These are phyloP conservation scores for Pseudozyma sp. DNA, from an alignment of 1,284 basidiomycete genomes.

Conservation along the genomic window DNA sequence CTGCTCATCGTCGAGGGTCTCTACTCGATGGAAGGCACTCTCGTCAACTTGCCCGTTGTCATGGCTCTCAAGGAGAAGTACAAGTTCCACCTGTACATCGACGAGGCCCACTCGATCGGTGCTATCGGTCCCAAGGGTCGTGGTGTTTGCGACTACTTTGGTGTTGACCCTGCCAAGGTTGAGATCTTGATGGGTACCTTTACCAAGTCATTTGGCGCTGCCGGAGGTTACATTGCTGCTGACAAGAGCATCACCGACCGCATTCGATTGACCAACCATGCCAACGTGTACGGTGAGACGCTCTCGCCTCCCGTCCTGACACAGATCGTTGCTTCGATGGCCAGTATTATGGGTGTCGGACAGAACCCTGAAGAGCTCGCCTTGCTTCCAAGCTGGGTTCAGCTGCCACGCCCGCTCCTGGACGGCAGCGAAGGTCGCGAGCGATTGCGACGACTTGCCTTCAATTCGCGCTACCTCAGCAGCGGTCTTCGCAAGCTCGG, in stretches of 20 bases:
- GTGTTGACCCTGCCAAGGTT: constrained; percentile 81
- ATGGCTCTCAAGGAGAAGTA: constrained; percentile 92
- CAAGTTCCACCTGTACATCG: constrained; percentile 98
- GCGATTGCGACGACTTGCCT: constrained; percentile 87
- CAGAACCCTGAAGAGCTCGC: constrained; percentile 54
- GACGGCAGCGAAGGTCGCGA: constrained; percentile 77
- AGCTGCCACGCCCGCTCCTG: constrained; percentile 57
- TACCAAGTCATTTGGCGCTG: constrained; percentile 97
- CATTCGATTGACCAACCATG: constrained; percentile 84
- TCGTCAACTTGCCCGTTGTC: constrained; percentile 85
- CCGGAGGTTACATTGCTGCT: constrained; percentile 94
- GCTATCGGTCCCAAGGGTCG: constrained; percentile 93
- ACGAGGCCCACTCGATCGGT: constrained; percentile 97
- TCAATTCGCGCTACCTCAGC: constrained; percentile 93
- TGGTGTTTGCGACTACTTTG: constrained; percentile 95
- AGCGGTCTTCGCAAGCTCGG: constrained; percentile 89
- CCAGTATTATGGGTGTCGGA: constrained; percentile 87
- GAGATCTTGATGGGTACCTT: constrained; percentile 99
- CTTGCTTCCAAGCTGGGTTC: constrained; percentile 62
- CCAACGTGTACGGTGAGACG: constrained; percentile 88
- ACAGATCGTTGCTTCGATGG: constrained; percentile 92
- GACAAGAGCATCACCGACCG: constrained; percentile 82
- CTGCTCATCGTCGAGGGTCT: constrained; percentile 93
- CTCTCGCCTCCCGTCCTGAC: constrained; percentile 91
- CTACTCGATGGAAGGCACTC: constrained; percentile 97